Base-by-base conservation (phyloP, 768 basidiomycete species). In the Boletus barrowsii region DNA sequence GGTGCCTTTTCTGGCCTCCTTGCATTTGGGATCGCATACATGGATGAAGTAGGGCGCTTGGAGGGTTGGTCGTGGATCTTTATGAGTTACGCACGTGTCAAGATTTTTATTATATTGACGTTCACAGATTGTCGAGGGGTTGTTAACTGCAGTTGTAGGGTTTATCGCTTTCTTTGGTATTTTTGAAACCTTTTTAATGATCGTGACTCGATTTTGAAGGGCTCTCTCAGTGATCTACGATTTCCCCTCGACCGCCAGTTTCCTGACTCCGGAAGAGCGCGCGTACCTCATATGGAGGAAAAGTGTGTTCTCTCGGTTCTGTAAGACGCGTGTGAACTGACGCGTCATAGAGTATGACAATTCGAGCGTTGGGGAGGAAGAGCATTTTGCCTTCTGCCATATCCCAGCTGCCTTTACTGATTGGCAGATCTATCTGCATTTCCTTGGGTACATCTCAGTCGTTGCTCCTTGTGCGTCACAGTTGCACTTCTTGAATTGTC, bases 51-150 rank as follows among this genome's bases (percentile, higher is more conserved):
- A 0, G 68, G 61, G 3, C 76, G 79, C 2, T 62, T 80, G 17
- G 60, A 75, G 17, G 84, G 82, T 11, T 87, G 85, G 85, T 80
- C 80, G 0, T 86, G 84, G 85, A 84, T 86, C 45, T 87, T 86
- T 52, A 82, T 84, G 58, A 40, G 79, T 65, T 10, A 2, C 2
- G 33, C 9, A 10, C 20, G 2, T 4, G 2, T 35, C 13, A n/a
- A 33, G 18, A 24, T 29, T 1, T 8, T n/a, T n/a, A n/a, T 51
- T 5, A 24, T 35, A 17, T 35, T 45, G 18, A 47, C 17, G 17
- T 10, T 6, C 10, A 42, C 22, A 64, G 63, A 55, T 64, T 17
- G 33, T 66, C 0, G 63, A 66, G 39, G 88, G 88, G 7, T 71
- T 83, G 22, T 69, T 75, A 7, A 89, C 87, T 1, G 76, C 87